Evolutionary conservation across 192 early-diverging fungal species (phyloP).

Genomic region (Phlyctochytrium arcticum): DNA sequence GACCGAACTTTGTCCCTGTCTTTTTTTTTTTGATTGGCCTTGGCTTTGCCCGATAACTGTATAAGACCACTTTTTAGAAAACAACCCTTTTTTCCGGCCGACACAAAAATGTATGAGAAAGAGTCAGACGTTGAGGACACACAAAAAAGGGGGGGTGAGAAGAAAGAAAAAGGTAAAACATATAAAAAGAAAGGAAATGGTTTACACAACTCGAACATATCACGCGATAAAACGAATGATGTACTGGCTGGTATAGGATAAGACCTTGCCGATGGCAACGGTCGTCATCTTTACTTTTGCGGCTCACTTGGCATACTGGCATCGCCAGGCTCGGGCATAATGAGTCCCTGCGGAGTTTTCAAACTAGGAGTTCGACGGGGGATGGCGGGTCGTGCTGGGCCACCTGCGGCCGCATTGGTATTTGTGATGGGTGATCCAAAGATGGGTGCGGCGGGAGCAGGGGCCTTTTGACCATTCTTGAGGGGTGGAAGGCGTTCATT

Average conservation of each 20-base stretch:
- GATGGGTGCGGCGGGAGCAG: slow-evolving; percentile 44
- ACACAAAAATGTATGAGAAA: too few species aligned
- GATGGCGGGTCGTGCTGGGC: slow-evolving; percentile 9
- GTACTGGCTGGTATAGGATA: neutral
- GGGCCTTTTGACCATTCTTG: slow-evolving; percentile 33
- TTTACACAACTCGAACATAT: too few species aligned
- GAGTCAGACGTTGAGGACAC: too few species aligned
- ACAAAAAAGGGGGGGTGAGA: too few species aligned
- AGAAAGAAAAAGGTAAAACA: too few species aligned
- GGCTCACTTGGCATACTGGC: slow-evolving; percentile 19
- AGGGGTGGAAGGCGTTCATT: slow-evolving; percentile 89
- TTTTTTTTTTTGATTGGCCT: too few species aligned
- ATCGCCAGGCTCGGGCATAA: slow-evolving; percentile 19
- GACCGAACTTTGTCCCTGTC: too few species aligned
- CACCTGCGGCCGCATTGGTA: neutral
- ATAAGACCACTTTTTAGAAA: too few species aligned
- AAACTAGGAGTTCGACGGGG: slow-evolving; percentile 18
- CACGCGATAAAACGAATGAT: neutral
- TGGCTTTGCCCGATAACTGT: too few species aligned
- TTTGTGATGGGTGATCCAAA: slow-evolving; percentile 29
- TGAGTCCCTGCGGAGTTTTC: slow-evolving; percentile 26
- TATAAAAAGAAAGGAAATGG: too few species aligned
- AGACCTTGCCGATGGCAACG: neutral
- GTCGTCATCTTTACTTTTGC: slow-evolving; percentile 1
- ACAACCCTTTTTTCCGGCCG: too few species aligned